A percentile compares a stretch with the other conserved stretches of the same genome.
Conservation (phyloP, 768 basidiomycete species). For the Chlorophyllum brunneum region DNA sequence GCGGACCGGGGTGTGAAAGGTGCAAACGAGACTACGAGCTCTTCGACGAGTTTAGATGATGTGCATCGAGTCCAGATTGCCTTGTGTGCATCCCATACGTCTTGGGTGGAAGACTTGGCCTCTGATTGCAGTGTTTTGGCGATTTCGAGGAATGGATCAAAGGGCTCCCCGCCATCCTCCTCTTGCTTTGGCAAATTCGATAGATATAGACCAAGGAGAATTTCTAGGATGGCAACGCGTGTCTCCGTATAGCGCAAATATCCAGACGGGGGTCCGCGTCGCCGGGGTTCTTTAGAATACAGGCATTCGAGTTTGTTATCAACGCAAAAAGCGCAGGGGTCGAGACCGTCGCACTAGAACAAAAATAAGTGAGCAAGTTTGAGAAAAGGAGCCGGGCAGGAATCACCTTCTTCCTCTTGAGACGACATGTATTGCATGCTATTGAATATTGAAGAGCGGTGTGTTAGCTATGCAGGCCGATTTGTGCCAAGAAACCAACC, state of each 20-base stretch:
- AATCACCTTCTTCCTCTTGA: constrained; percentile 27
- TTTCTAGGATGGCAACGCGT: constrained; percentile 24
- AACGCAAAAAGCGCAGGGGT: constrained; percentile 26
- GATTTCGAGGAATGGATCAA: constrained; percentile 16
- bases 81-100: constrained; percentile 27
- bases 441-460: background rate
- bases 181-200: constrained; percentile 14
- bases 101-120: constrained; percentile 23
- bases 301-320: constrained; percentile 25
- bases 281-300: constrained; percentile 26
- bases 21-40: constrained; percentile 21
- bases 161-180: background rate
- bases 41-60: constrained; percentile 20
- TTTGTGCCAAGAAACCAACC: background rate
- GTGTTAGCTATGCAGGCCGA: background rate
- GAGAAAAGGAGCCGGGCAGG: too few species aligned
- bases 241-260: constrained; percentile 27
- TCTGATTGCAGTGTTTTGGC: constrained; percentile 16
- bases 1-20: constrained; percentile 22
- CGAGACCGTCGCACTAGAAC: constrained; percentile 26
- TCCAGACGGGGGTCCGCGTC: constrained; percentile 27
- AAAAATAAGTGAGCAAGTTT: background rate
- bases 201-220: constrained; percentile 23
- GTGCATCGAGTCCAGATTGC: constrained; percentile 18
- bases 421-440: constrained; percentile 29